Percentiles rank a stretch among this genome's conserved stretches.
phyloP scores from a whole-genome alignment of 1,284 basidiomycete genomes.

The Meripilus lineatus region DNA sequence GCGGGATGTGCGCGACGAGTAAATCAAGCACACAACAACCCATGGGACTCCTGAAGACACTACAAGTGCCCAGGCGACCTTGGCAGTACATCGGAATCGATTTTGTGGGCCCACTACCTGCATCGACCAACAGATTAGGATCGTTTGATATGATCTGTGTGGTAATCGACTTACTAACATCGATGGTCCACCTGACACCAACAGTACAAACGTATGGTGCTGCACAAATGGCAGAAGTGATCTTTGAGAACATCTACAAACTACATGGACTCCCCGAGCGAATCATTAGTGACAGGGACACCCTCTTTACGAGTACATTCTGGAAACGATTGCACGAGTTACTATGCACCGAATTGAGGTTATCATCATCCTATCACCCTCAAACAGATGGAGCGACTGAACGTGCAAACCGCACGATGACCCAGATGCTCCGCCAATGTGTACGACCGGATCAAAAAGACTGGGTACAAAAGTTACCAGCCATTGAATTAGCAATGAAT shows the following conservation, averaged over 20 bases:
- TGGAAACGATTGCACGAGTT: slow-evolving; percentile 35
- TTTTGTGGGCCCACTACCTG: slow-evolving; percentile 24
- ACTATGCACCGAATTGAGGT: slow-evolving; percentile 28
- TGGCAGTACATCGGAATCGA: slow-evolving; percentile 31
- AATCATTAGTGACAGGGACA: slow-evolving; percentile 32
- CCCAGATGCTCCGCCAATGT: no score
- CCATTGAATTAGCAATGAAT: no score
- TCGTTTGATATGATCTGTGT: slow-evolving; percentile 27
- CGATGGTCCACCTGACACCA: no score
- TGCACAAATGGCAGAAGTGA: slow-evolving; percentile 32
- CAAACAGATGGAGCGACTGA: no score
- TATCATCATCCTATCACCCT: slow-evolving; percentile 40
- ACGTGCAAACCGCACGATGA: no score
- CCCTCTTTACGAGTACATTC: no score
- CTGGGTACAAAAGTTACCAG: no score
- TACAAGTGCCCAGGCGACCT: no score
- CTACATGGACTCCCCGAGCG: slow-evolving; percentile 18
- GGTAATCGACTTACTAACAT: no score
- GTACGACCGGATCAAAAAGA: no score
- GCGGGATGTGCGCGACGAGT: slow-evolving; percentile 18
- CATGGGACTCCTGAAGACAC: no score
- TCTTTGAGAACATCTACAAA: slow-evolving; percentile 34
- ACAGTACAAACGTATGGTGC: slow-evolving; percentile 26
- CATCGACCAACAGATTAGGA: slow-evolving; percentile 20
- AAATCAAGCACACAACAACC: slow-evolving; percentile 20